Conservation (phyloP, 306 rosid species). For the Vigna radiata region DNA sequence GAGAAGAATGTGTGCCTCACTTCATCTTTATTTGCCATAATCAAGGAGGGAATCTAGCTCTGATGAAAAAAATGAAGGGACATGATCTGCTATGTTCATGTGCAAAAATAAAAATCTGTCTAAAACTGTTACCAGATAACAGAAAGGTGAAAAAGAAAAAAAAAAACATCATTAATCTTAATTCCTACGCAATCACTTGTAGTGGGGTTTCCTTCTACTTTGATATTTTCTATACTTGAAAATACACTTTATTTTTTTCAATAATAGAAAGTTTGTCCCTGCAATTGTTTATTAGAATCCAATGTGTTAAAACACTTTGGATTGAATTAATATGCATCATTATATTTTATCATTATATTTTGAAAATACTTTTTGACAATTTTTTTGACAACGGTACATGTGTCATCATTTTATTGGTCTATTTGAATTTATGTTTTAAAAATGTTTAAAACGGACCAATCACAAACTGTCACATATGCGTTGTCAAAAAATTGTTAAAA, state of each 20-base stretch:
- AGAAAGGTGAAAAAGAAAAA: neutral
- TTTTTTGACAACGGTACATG: too few relatives aligned
- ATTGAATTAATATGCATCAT: too few relatives aligned
- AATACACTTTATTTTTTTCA: neutral
- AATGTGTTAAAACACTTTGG: neutral
- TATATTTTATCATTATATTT: too few relatives aligned
- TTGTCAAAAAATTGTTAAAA: too few relatives aligned
- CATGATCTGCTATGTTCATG: neutral
- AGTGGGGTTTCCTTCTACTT: neutral
- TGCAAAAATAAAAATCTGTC: neutral
- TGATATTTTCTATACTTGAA: neutral
- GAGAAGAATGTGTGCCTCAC: neutral
- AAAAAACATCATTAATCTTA: neutral
- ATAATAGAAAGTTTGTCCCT: neutral
- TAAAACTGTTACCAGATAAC: neutral
- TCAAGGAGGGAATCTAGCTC: neutral
- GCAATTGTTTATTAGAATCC: neutral
- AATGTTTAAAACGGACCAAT: too few relatives aligned
- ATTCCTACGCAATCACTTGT: neutral
- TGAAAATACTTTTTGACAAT: too few relatives aligned
- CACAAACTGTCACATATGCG: too few relatives aligned
- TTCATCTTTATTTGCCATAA: constrained; percentile 16
- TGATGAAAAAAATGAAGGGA: constrained; percentile 6
- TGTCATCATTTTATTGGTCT: too few relatives aligned
- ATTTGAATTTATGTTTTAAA: too few relatives aligned